Conservation (phyloP, 345 rosid genomes). For the Leavenworthia alabamica region DNA sequence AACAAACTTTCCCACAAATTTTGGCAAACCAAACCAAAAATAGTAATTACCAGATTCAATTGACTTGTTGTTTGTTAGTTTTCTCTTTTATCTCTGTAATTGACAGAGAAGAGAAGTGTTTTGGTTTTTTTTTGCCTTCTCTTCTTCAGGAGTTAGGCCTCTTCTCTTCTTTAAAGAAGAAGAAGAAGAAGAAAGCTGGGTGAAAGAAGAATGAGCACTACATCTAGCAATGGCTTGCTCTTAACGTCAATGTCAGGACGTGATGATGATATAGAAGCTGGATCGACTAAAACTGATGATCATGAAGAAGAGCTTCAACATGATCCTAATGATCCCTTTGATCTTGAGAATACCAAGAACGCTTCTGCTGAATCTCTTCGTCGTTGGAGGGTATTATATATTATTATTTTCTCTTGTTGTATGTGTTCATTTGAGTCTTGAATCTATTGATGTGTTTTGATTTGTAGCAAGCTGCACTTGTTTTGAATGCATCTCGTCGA, state of each 20-base stretch:
- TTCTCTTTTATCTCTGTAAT: constrained; percentile 4
- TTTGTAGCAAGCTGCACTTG: constrained; percentile 87
- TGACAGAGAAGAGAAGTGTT: constrained; percentile 22
- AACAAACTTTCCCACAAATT: constrained; percentile 20
- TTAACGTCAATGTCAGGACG: constrained; percentile 35
- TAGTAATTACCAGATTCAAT: constrained; percentile 12
- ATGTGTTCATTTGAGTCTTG: not conserved
- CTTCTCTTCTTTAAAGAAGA: too few species aligned
- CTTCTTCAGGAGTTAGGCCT: too few species aligned
- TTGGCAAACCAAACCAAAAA: constrained; percentile 10
- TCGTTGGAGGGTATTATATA: constrained; percentile 92
- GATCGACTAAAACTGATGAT: constrained; percentile 14
- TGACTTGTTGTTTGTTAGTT: too few species aligned
- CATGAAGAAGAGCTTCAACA: constrained; percentile 30
- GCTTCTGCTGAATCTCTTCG: constrained; percentile 54
- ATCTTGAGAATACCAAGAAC: constrained; percentile 63
- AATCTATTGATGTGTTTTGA: not conserved
- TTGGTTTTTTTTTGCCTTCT: constrained; percentile 13
- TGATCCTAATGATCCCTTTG: constrained; percentile 54
- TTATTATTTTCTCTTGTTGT: not conserved
- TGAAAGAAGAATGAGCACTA: constrained; percentile 37
- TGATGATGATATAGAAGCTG: constrained; percentile 37
- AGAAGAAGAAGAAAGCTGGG: constrained; percentile 19
- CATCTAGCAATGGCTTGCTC: constrained; percentile 35
- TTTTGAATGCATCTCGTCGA: constrained; percentile 93